These are phyloP conservation scores for Tanacetum coccineum DNA, from an alignment of 129 eudicot genomes.

Conservation along the genomic window DNA sequence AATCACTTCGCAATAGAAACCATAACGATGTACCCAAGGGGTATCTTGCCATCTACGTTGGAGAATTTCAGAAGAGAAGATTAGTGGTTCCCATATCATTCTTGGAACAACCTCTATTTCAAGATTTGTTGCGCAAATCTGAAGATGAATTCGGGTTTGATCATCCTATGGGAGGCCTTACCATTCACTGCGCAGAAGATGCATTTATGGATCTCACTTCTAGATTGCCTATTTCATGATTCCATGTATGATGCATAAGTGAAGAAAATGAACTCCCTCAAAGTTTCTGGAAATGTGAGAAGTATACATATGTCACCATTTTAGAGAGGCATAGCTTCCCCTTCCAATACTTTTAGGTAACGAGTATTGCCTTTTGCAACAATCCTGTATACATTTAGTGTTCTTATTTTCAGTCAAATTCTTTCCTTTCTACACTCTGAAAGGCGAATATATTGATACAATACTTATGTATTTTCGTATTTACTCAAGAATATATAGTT, in stretches of 20 bases:
- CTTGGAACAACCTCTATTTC: conserved; percentile 48
- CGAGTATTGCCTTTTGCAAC: conserved; percentile 1
- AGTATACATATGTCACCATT: conserved; percentile 20
- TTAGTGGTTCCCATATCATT: conserved; percentile 48
- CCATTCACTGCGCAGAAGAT: conserved; percentile 64
- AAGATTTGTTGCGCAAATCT: conserved; percentile 43
- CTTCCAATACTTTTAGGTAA: conserved; percentile 4
- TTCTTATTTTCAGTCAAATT: not conserved
- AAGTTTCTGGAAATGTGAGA: conserved; percentile 14
- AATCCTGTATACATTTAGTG: conserved; percentile 3
- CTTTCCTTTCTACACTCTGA: not conserved
- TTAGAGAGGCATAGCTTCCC: conserved; percentile 25
- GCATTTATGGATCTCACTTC: conserved; percentile 42
- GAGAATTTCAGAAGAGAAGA: conserved; percentile 45
- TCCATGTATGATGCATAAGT: not conserved
- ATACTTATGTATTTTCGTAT: no score
- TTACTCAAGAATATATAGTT: no score
- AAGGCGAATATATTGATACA: no score
- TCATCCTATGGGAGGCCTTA: conserved; percentile 62
- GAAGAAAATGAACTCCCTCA: not conserved
- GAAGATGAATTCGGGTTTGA: conserved; percentile 62
- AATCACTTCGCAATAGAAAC: conserved; percentile 13
- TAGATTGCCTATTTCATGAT: conserved; percentile 21
- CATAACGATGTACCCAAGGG: conserved; percentile 43
- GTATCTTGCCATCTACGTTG: conserved; percentile 51